Percentiles rank a stretch among this genome's conserved stretches.
Evolutionary conservation across 805 yeast species (phyloP).

Genomic region (Candida jianshihensis): DNA sequence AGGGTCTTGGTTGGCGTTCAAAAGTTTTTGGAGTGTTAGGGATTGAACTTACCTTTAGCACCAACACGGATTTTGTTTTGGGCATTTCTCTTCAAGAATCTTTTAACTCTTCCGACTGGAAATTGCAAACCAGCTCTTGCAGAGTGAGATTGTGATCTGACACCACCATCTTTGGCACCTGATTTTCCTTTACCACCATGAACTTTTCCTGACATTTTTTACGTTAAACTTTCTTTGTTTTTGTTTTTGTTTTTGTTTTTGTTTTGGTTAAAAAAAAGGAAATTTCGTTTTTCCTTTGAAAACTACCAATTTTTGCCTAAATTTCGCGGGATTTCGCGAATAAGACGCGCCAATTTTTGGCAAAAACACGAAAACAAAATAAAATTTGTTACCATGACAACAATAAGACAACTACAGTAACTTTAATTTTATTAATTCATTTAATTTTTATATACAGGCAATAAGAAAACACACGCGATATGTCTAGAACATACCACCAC

Average conservation of each 20-base stretch:
- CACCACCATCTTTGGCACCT: conserved; percentile 63
- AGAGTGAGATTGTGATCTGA: conserved; percentile 75
- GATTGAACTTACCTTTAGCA: conserved; percentile 41
- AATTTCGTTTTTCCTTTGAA: neutral
- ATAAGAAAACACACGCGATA: neutral
- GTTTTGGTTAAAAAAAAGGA: conserved; percentile 6
- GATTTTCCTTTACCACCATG: conserved; percentile 97
- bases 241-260: conserved; percentile 5
- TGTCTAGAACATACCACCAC: conserved; percentile 44
- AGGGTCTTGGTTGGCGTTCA: too few relatives aligned
- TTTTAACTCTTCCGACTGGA: conserved; percentile 98
- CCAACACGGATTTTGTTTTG: conserved; percentile 83
- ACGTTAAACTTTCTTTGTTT: neutral
- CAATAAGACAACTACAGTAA: too few relatives aligned
- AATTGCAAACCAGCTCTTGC: conserved; percentile 93
- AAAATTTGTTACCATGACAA: too few relatives aligned
- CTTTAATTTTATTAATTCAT: too few relatives aligned
- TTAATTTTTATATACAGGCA: neutral
- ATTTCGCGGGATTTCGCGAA: too few relatives aligned
- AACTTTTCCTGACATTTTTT: conserved; percentile 83
- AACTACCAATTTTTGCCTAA: neutral
- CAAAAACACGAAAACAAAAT: neutral
- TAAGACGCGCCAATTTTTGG: neutral
- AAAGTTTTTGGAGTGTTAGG: too few relatives aligned
- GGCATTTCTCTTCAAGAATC: conserved; percentile 87